A percentile compares a stretch with the other conserved stretches of the same genome.
Evolutionary conservation across 1,284 basidiomycete genomes (phyloP).

Genomic region (Malassezia sympodialis): DNA sequence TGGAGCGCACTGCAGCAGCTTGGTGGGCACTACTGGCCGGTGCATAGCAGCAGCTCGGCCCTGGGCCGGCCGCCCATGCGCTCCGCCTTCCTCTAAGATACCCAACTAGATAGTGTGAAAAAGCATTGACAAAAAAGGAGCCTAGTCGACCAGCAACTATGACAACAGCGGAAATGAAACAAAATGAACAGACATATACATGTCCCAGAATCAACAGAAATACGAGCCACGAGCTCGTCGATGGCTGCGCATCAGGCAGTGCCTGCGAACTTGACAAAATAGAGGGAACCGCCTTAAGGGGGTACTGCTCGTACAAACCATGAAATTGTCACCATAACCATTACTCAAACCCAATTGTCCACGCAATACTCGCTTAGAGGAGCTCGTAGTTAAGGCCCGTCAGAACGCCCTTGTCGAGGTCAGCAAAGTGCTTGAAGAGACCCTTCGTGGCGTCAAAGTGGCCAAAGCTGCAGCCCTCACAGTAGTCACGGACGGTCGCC

Average conservation of each 20-base stretch:
- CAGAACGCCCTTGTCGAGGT: slow-evolving; percentile 31
- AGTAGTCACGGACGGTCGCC: slow-evolving; percentile 34
- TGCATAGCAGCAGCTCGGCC: background rate
- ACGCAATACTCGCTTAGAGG: slow-evolving; percentile 11
- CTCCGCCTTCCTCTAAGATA: slow-evolving; percentile 2
- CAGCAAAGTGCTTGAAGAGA: slow-evolving; percentile 34
- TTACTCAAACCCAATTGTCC: background rate
- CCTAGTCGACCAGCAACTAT: slow-evolving; percentile 14
- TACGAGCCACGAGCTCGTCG: background rate
- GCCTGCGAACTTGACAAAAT: background rate
- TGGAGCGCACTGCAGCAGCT: slow-evolving; percentile 9
- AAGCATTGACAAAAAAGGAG: background rate
- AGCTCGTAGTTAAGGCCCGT: slow-evolving; percentile 20
- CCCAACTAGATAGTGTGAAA: background rate
- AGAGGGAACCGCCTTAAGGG: background rate
- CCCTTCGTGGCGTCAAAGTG: slow-evolving; percentile 33
- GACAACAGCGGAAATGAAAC: slow-evolving; percentile 8
- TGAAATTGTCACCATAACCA: background rate
- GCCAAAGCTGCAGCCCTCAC: slow-evolving; percentile 26
- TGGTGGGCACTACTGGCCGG: slow-evolving; percentile 8
- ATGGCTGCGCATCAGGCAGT: background rate
- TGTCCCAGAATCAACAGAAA: background rate
- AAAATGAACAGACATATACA: background rate
- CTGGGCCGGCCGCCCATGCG: background rate
- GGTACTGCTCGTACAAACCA: background rate